Base-by-base conservation (phyloP, 805 yeast genomes). In the Lipomyces japonicus region DNA sequence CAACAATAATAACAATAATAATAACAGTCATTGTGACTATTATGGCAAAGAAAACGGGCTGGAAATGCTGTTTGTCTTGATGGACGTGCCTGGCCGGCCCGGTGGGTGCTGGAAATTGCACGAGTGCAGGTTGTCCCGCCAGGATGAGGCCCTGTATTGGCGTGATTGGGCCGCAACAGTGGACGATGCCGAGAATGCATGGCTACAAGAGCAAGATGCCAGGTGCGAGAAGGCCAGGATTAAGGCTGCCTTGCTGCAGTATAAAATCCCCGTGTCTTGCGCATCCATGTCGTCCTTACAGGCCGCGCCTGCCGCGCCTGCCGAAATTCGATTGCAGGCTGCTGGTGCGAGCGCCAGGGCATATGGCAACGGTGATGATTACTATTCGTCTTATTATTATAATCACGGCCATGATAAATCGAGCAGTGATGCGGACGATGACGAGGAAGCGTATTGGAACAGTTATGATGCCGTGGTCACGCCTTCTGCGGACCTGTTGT, bases 141-240 rank as follows among this genome's bases (percentile, higher is more conserved):
- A 23, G 36, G 54, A 53, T 32, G 57, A 50, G 36, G 39, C 34
- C 30, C 30, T 31, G 31, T 53, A 53, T 30, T 53, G 57, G 57
- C 47, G 50, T 5, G 41, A 43, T 4, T 50, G 57, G 55, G 21
- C 32, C 9, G 23, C 25, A 7, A 32, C 57, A 10, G 48, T 50
- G 26, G 43, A 16, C 6, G 47, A 48, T 23, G 57, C 57, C 3
- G 57, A 53, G 42, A 22, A 1, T n/a, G 26, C 14, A 16, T 53
- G 57, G 57, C 5, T 3, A 9, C 18, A 19, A 3, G 42, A 40
- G 28, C 21, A 31, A 2, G 51, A 26, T 7, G n/a, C 3, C 23
- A 44, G 46, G 21, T 44, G 16, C 9, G 57, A 50, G 31, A 44
- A 43, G 34, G 24, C n/a, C 7, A 36, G 30, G 16, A 53, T 53